Percentiles rank a stretch among this genome's conserved stretches.
Conservation (phyloP, 2,329 filamentous ascomycete genomes). For the Colletotrichum echinochloae region DNA sequence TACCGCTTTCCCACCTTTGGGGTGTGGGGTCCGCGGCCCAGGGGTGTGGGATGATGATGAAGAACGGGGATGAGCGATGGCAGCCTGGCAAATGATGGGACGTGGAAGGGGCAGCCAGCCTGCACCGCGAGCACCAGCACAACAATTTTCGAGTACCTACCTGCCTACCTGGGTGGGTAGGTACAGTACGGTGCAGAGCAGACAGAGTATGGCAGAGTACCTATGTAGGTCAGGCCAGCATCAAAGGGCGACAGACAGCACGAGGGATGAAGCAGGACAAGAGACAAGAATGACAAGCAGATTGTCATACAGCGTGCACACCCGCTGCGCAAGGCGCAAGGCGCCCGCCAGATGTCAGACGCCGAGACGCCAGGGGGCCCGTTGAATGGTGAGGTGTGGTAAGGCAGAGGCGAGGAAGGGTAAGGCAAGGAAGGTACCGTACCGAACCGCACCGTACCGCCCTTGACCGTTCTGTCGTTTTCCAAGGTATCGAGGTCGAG, state of each 20-base stretch:
- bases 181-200: too few species aligned
- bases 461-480: conserved; percentile 4
- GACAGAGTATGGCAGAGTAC: too few species aligned
- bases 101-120: neutral
- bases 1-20: neutral
- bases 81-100: conserved; percentile 7
- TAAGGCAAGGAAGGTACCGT: conserved; percentile 14
- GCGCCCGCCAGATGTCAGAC: conserved; percentile 19
- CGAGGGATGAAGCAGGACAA: neutral
- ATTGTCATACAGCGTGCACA: neutral
- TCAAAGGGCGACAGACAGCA: neutral
- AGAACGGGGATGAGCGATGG: conserved; percentile 11
- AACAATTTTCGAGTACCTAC: neutral
- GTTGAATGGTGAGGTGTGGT: conserved; percentile 21
- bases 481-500: neutral
- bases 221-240: neutral
- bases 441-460: conserved; percentile 14
- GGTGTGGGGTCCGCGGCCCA: conserved; percentile 10
- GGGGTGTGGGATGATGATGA: conserved; percentile 14
- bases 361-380: conserved; percentile 12
- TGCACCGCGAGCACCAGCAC: neutral
- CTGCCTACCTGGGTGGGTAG: too few species aligned
- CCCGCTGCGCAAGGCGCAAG: neutral
- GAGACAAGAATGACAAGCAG: neutral
- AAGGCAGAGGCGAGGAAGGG: conserved; percentile 17